These are phyloP conservation scores for Cordia subcordata DNA, from an alignment of 257 asterid species.

Conservation along the genomic window DNA sequence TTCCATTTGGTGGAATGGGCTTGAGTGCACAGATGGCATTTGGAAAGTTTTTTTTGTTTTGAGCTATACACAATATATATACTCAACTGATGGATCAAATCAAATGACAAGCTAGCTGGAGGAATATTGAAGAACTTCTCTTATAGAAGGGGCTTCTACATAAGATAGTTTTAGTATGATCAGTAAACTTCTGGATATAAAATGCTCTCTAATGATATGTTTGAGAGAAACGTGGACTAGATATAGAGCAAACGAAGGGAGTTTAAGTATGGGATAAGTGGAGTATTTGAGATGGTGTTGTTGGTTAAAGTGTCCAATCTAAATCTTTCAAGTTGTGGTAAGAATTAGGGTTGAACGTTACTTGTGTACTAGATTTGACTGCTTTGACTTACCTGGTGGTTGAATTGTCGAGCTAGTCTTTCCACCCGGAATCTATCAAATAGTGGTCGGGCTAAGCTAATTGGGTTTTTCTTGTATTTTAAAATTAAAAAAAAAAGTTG, in stretches of 20 bases:
- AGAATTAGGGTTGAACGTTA: too few relatives aligned
- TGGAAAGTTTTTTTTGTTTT: slow-evolving; percentile 2
- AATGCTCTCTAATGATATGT: not conserved
- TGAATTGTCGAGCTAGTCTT: too few relatives aligned
- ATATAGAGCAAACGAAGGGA: slow-evolving; percentile 12
- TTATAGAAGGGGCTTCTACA: too few relatives aligned
- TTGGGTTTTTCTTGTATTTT: too few relatives aligned
- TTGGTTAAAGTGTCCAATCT: slow-evolving; percentile 16
- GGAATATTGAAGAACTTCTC: too few relatives aligned
- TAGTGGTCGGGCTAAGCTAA: too few relatives aligned
- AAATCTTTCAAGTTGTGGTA: slow-evolving; percentile 17
- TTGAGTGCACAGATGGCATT: slow-evolving; percentile 47
- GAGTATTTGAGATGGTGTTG: slow-evolving; percentile 6
- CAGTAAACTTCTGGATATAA: too few relatives aligned
- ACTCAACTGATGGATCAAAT: not conserved
- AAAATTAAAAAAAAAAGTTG: too few relatives aligned
- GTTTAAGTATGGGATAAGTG: not conserved
- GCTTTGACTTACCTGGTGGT: too few relatives aligned
- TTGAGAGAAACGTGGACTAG: slow-evolving; percentile 1
- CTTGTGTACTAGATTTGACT: too few relatives aligned
- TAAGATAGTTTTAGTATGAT: too few relatives aligned
- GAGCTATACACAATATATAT: slow-evolving; percentile 1
- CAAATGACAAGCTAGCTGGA: not conserved
- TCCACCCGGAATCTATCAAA: too few relatives aligned
- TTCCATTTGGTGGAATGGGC: slow-evolving; percentile 50